These are phyloP conservation scores for Suaeda aralocaspica DNA, from an alignment of 148 eudicot species.

Conservation along the genomic window DNA sequence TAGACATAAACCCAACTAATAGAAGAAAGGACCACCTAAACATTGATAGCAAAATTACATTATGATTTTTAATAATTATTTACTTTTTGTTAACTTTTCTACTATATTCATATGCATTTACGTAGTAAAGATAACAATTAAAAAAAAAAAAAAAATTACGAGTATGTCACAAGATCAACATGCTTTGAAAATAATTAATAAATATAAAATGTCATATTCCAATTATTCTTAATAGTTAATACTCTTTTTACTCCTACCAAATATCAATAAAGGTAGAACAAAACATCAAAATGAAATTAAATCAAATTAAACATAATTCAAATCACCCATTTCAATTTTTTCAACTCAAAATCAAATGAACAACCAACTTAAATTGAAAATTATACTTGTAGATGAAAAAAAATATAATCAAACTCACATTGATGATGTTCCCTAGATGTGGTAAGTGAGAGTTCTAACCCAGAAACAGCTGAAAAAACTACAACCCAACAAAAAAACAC, in stretches of 20 bases:
- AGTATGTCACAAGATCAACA: neutral
- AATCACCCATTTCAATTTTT: neutral
- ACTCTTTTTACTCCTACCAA: no score
- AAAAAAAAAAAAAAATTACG: neutral
- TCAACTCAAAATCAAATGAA: neutral
- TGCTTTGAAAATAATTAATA: neutral
- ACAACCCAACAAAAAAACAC: constrained; percentile 7
- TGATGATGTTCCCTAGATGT: constrained; percentile 22
- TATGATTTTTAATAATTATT: constrained; percentile 8
- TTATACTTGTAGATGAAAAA: neutral
- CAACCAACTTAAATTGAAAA: neutral
- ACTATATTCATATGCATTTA: neutral
- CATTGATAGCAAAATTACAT: neutral
- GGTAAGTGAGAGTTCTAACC: constrained; percentile 27
- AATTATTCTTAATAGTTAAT: no score
- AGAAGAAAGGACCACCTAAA: constrained; percentile 3
- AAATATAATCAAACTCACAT: constrained; percentile 18
- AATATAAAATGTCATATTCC: no score
- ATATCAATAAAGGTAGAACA: neutral
- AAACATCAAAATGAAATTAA: neutral
- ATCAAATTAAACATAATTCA: neutral
- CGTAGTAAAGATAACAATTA: neutral
- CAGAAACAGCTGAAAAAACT: constrained; percentile 35
- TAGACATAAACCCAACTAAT: constrained; percentile 2
- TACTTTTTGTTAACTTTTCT: constrained; percentile 11